Percentiles rank a stretch among this genome's conserved stretches.
Evolutionary conservation across 805 yeast genomes (phyloP).

Genomic region (Candida parachauliodes): DNA sequence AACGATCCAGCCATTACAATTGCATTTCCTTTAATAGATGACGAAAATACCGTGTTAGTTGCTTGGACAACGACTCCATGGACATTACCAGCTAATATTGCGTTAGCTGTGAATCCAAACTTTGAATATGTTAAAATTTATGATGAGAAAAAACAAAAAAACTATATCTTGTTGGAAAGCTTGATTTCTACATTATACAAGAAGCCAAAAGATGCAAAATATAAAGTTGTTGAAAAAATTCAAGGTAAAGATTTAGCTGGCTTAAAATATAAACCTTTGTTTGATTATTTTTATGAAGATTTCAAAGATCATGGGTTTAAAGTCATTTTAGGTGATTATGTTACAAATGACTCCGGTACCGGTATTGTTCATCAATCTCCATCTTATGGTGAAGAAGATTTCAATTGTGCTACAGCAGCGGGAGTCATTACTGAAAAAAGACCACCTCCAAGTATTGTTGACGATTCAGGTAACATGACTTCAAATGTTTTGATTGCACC

Average conservation of each 20-base stretch:
- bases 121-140: conserved; percentile 88
- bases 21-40: conserved; percentile 77
- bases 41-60: conserved; percentile 77
- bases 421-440: conserved; percentile 71
- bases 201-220: conserved; percentile 90
- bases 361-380: conserved; percentile 99
- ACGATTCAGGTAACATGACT: conserved; percentile 87
- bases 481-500: conserved; percentile 66
- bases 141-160: conserved; percentile 80
- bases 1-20: conserved; percentile 94
- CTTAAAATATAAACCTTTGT: conserved; percentile 75
- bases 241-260: conserved; percentile 81
- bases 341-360: conserved; percentile 93
- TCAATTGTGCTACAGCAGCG: conserved; percentile 67
- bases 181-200: conserved; percentile 83
- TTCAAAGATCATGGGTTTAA: conserved; percentile 77
- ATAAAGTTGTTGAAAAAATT: conserved; percentile 74
- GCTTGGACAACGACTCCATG: conserved; percentile 99
- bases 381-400: conserved; percentile 99
- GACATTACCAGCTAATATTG: conserved; percentile 95
- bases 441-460: conserved; percentile 90
- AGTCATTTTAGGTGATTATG: conserved; percentile 80
- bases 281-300: conserved; percentile 71
- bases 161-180: conserved; percentile 81
- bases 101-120: conserved; percentile 85